Evolutionary conservation across 208 protist genomes (phyloP).

Genomic region (Leishmania mexicana): DNA sequence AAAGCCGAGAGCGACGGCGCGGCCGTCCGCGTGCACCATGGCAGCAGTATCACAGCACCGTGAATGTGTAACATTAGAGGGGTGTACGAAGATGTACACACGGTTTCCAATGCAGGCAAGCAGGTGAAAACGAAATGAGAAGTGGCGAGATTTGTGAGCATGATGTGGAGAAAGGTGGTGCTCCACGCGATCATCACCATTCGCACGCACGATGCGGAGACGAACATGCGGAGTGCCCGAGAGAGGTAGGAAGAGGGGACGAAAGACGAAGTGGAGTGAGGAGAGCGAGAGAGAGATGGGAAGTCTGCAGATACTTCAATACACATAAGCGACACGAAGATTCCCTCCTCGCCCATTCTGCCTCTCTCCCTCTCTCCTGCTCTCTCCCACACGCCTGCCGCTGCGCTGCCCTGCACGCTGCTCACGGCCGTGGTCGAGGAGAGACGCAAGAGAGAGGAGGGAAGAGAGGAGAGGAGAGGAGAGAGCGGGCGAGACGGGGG

Average conservation of each 20-base stretch:
- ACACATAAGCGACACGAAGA: neutral
- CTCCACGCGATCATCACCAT: neutral
- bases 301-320: neutral
- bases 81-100: neutral
- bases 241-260: conserved; percentile 1
- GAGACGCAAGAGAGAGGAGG: neutral
- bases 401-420: neutral
- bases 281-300: neutral
- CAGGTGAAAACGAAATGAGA: neutral
- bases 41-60: neutral
- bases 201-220: neutral
- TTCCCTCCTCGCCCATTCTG: neutral
- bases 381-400: neutral
- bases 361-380: neutral
- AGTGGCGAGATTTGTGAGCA: neutral
- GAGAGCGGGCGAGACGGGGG: conserved; percentile 3
- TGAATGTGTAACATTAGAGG: neutral
- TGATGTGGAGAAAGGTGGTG: neutral
- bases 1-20: neutral
- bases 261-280: neutral
- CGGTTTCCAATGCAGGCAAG: neutral
- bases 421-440: neutral
- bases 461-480: conserved; percentile 1
- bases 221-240: neutral
- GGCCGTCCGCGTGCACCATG: neutral